These are phyloP conservation scores for Marchantia paleacea DNA, from an alignment of 225 moss, liverwort and hornwort species.

Conservation along the genomic window DNA sequence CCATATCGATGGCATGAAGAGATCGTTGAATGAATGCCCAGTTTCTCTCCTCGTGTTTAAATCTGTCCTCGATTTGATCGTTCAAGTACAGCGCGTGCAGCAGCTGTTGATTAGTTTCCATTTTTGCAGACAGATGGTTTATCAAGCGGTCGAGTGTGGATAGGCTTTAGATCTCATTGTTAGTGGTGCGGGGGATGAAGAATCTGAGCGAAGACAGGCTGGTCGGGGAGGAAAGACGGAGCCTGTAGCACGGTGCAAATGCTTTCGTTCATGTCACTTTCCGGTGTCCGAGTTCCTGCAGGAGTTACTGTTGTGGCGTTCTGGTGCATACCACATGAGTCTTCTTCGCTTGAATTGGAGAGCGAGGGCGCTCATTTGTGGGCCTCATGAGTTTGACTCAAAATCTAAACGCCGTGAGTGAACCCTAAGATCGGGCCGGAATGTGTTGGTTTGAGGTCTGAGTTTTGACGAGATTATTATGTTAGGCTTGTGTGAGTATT, in stretches of 20 bases:
- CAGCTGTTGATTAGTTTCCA: no score
- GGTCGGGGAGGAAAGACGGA: no score
- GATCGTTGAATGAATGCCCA: no score
- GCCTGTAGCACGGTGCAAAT: background rate
- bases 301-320: background rate
- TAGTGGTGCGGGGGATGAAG: no score
- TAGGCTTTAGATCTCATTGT: no score
- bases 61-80: no score
- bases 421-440: background rate
- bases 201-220: no score
- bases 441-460: background rate
- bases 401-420: background rate
- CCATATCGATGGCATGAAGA: no score
- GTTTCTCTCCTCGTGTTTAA: no score
- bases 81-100: no score
- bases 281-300: background rate
- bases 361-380: background rate
- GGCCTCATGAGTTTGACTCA: background rate
- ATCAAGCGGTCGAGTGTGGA: no score
- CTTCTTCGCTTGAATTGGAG: background rate
- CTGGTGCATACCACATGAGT: background rate
- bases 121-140: no score
- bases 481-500: background rate
- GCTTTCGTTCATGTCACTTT: background rate
- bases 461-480: background rate